Percentiles rank a stretch among this genome's conserved stretches.
phyloP scores from a whole-genome alignment of 2,329 filamentous ascomycete species.

The Thyridium curvatum region DNA sequence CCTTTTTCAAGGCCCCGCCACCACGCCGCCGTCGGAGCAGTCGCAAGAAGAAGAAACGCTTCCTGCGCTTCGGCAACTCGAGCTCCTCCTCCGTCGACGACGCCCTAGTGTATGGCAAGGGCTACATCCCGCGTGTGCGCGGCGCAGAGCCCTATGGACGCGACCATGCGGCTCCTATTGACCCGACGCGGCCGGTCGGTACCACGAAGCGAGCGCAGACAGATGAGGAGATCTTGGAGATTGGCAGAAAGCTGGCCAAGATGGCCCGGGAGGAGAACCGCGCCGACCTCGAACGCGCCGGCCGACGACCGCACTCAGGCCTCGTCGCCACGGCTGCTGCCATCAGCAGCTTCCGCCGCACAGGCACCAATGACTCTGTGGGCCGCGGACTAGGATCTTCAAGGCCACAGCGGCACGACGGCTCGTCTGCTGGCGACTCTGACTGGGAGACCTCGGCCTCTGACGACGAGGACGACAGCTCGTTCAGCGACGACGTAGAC shows the following conservation, averaged over 20 bases:
- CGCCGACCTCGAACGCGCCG: constrained; percentile 38
- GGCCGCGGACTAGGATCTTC: constrained; percentile 33
- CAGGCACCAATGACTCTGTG: constrained; percentile 25
- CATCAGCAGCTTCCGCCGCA: constrained; percentile 32
- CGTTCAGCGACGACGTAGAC: constrained; percentile 32
- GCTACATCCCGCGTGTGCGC: constrained; percentile 26
- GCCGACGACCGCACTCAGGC: constrained; percentile 28
- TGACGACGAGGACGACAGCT: constrained; percentile 29
- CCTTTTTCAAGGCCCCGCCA: constrained; percentile 21
- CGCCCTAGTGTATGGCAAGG: constrained; percentile 50
- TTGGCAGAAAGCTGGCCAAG: constrained; percentile 48
- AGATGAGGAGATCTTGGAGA: constrained; percentile 51
- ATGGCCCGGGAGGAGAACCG: constrained; percentile 45
- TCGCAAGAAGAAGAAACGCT: constrained; percentile 27
- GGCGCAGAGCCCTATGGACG: constrained; percentile 4
- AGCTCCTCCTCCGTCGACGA: constrained; percentile 51
- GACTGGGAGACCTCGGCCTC: constrained; percentile 54
- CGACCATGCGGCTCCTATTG: constrained; percentile 1
- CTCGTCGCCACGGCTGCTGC: constrained; percentile 32
- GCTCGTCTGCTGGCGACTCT: constrained; percentile 37
- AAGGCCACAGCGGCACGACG: constrained; percentile 26
- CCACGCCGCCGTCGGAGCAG: constrained; percentile 13
- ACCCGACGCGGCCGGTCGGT: constrained; percentile 3
- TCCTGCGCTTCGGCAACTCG: constrained; percentile 42
- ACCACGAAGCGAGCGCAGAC: constrained; percentile 29